phyloP scores from a whole-genome alignment of 176 grass and related monocot species.

The Zoysia japonica region DNA sequence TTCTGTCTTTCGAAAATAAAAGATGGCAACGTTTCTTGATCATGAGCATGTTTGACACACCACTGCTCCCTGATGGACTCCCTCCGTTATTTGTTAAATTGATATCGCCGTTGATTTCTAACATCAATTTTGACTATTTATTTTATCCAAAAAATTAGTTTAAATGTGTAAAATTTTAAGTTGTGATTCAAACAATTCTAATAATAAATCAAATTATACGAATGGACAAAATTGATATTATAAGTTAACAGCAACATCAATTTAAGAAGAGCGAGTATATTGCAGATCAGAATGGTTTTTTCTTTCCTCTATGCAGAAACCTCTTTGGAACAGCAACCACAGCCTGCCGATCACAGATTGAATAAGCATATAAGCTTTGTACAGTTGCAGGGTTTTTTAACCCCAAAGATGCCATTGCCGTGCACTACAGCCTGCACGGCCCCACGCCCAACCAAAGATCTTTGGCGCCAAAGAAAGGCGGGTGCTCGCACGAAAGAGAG shows the following conservation, averaged over 20 bases:
- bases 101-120: too few relatives aligned
- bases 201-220: too few relatives aligned
- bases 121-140: too few relatives aligned
- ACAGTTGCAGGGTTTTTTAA: conserved; percentile 16
- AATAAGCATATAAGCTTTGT: not conserved
- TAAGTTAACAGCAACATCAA: too few relatives aligned
- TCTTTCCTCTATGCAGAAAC: not conserved
- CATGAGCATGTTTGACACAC: conserved; percentile 26
- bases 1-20: not conserved
- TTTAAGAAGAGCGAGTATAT: not conserved
- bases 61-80: not conserved
- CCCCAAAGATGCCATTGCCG: not conserved
- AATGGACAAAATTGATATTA: too few relatives aligned
- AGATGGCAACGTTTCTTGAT: conserved; percentile 2
- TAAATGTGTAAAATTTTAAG: too few relatives aligned
- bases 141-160: too few relatives aligned
- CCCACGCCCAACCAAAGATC: not conserved
- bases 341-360: not conserved
- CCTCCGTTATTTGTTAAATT: too few relatives aligned
- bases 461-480: not conserved
- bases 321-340: conserved; percentile 3
- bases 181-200: too few relatives aligned
- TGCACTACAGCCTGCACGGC: not conserved
- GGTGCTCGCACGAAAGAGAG: conserved; percentile 22
- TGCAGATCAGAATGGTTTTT: not conserved